These are phyloP conservation scores for Monosporascus sp. DNA, from an alignment of 2,329 filamentous ascomycete genomes.

Conservation along the genomic window DNA sequence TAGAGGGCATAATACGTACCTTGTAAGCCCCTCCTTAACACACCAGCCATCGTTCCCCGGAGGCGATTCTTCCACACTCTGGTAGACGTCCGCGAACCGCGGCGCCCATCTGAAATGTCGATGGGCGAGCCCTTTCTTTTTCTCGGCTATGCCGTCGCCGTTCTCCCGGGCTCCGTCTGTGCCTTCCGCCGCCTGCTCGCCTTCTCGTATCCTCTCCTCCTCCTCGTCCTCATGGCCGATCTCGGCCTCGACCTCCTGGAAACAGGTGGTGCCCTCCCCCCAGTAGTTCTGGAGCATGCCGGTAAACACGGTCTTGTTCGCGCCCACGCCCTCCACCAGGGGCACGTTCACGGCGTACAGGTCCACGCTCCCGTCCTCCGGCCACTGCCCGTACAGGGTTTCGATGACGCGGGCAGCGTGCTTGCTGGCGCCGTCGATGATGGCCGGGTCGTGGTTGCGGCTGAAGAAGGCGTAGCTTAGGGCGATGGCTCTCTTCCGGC, in stretches of 20 bases:
- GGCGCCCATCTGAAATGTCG: slow-evolving; percentile 96
- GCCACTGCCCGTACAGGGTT: slow-evolving; percentile 72
- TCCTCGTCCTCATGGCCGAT: slow-evolving; percentile 61
- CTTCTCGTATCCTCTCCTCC: slow-evolving; percentile 69
- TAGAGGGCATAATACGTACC: slow-evolving; percentile 42
- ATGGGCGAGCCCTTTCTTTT: slow-evolving; percentile 54
- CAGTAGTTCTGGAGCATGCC: slow-evolving; percentile 88
- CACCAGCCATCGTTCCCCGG: slow-evolving; percentile 92
- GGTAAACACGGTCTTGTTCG: slow-evolving; percentile 73
- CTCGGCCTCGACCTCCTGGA: slow-evolving; percentile 69
- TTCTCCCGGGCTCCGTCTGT: slow-evolving; percentile 25
- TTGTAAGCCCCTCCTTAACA: slow-evolving; percentile 81
- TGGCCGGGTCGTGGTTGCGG: slow-evolving; percentile 72
- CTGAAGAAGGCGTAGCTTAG: slow-evolving; percentile 88
- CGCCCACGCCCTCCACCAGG: slow-evolving; percentile 68
- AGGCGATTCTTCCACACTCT: slow-evolving; percentile 72
- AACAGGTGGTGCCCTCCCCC: slow-evolving; percentile 75
- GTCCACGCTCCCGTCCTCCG: slow-evolving; percentile 59
- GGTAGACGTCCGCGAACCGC: slow-evolving; percentile 78
- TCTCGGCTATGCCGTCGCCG: slow-evolving; percentile 29
- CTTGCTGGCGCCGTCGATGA: slow-evolving; percentile 72
- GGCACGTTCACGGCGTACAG: slow-evolving; percentile 93
- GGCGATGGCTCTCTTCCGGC: slow-evolving; percentile 67
- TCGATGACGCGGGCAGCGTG: slow-evolving; percentile 75
- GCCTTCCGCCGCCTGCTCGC: slow-evolving; percentile 29